phyloP scores from a whole-genome alignment of 1,284 basidiomycete genomes.

The Fereydounia khargensis region DNA sequence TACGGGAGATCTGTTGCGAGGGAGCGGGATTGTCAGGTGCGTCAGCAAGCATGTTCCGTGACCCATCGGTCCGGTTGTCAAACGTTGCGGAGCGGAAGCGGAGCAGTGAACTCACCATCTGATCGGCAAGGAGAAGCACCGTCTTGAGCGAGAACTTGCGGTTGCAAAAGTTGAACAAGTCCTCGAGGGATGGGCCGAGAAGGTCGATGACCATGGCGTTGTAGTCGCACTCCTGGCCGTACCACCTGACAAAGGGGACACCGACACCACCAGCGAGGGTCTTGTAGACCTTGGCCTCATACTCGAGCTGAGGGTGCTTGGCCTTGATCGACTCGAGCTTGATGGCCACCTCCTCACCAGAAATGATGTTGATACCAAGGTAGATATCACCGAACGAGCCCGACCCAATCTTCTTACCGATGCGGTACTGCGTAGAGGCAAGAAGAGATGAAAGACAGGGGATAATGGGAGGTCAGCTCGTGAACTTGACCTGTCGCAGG shows the following conservation, averaged over 20 bases:
- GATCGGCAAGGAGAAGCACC: slow-evolving; percentile 91
- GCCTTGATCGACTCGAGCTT: slow-evolving; percentile 99
- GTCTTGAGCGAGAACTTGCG: slow-evolving; percentile 98
- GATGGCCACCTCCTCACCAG: slow-evolving; percentile 99
- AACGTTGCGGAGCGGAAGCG: too few relatives aligned
- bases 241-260: slow-evolving; percentile 97
- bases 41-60: too few relatives aligned
- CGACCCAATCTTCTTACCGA: slow-evolving; percentile 99
- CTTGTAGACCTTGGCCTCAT: slow-evolving; percentile 69
- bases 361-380: slow-evolving; percentile 99
- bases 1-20: slow-evolving; percentile 79
- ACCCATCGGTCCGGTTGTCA: not conserved
- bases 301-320: slow-evolving; percentile 99
- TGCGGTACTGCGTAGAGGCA: slow-evolving; percentile 62
- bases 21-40: not conserved
- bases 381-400: slow-evolving; percentile 99
- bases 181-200: slow-evolving; percentile 93
- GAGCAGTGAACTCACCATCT: slow-evolving; percentile 68
- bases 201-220: slow-evolving; percentile 99
- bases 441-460: not conserved
- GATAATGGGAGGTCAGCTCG: too few relatives aligned
- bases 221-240: slow-evolving; percentile 98
- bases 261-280: slow-evolving; percentile 96
- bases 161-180: slow-evolving; percentile 99
- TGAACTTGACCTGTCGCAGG: too few relatives aligned